Conservation (phyloP, 805 yeast genomes). For the Metschnikowia rubicola region DNA sequence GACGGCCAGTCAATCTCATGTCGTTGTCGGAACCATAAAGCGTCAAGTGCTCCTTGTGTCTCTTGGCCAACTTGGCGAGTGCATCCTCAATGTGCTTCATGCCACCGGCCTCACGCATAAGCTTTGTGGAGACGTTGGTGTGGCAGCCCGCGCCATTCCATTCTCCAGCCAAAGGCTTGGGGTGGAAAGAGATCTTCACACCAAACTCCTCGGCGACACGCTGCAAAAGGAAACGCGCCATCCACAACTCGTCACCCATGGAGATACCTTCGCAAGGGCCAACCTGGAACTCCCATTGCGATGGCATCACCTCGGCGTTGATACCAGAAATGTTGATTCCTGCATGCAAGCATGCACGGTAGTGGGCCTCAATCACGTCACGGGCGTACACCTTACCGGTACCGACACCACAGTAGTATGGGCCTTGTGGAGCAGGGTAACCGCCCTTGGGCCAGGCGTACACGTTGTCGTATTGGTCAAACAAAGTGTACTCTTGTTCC, state of each 20-base stretch:
- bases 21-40: slow-evolving; percentile 96
- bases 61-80: slow-evolving; percentile 86
- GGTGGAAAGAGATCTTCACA: slow-evolving; percentile 97
- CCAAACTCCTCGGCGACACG: slow-evolving; percentile 99
- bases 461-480: slow-evolving; percentile 83
- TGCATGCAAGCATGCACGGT: slow-evolving; percentile 94
- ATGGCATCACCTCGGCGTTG: slow-evolving; percentile 99
- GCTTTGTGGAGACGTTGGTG: slow-evolving; percentile 92
- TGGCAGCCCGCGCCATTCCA: slow-evolving; percentile 99
- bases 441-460: slow-evolving; percentile 99
- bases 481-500: slow-evolving; percentile 97
- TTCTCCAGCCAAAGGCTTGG: slow-evolving; percentile 97
- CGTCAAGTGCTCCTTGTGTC: slow-evolving; percentile 95
- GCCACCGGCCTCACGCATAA: slow-evolving; percentile 94
- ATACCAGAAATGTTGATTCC: slow-evolving; percentile 92
- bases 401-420: slow-evolving; percentile 99
- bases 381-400: slow-evolving; percentile 97
- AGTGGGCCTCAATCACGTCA: slow-evolving; percentile 98
- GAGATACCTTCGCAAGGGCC: slow-evolving; percentile 95
- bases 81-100: slow-evolving; percentile 92
- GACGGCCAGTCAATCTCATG: slow-evolving; percentile 94
- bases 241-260: slow-evolving; percentile 98
- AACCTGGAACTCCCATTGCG: slow-evolving; percentile 99
- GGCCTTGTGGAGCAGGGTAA: slow-evolving; percentile 99
- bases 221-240: slow-evolving; percentile 87